Evolutionary conservation across 148 eudicot genomes (phyloP).

Genomic region (Silene conica): DNA sequence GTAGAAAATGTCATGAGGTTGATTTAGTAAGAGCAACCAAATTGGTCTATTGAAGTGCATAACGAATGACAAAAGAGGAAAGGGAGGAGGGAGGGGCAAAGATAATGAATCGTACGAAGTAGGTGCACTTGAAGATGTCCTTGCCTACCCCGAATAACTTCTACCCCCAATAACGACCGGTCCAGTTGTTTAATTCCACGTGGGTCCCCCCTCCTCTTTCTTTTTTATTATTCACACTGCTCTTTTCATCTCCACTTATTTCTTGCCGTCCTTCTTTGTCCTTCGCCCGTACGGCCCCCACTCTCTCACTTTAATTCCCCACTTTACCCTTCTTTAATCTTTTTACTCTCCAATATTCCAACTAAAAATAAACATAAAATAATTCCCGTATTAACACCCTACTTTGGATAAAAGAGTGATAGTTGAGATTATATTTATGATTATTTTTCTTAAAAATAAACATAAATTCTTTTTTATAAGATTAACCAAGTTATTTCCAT

Average conservation of each 20-base stretch:
- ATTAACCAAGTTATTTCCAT: too few relatives aligned
- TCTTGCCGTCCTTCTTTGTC: constrained; percentile 44
- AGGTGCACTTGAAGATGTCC: constrained; percentile 24
- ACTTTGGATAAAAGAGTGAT: too few relatives aligned
- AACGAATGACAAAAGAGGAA: not conserved
- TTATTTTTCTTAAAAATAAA: too few relatives aligned
- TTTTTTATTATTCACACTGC: constrained; percentile 7
- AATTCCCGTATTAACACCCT: too few relatives aligned
- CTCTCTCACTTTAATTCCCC: not conserved
- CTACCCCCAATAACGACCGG: constrained; percentile 48
- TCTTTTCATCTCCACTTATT: constrained; percentile 21
- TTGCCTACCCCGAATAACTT: constrained; percentile 56
- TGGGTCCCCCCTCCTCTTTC: not conserved
- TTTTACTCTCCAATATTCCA: not conserved
- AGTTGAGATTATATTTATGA: too few relatives aligned
- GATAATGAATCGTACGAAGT: constrained; percentile 20
- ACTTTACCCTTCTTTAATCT: not conserved
- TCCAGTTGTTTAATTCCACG: constrained; percentile 29
- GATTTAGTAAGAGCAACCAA: too few relatives aligned
- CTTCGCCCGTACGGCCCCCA: constrained; percentile 56
- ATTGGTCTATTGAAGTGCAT: too few relatives aligned
- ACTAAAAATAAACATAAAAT: too few relatives aligned
- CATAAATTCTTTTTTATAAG: too few relatives aligned
- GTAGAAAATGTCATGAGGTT: too few relatives aligned
- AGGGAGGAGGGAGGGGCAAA: not conserved